A percentile compares a stretch with the other conserved stretches of the same genome.
phyloP scores from a whole-genome alignment of 306 rosid species.

The cucumber (Cucumis sativus) region Cucumber_9930_V3 NC_026657.2:17373001-17373500 shows the following conservation, averaged over 20 bases:
- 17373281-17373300: not conserved
- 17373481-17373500: too few species aligned
- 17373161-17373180: constrained; percentile 69
- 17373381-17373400: not conserved
- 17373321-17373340: not conserved
- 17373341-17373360: not conserved
- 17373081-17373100: constrained; percentile 51
- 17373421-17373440: too few species aligned
- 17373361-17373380: not conserved
- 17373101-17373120: constrained; percentile 71
- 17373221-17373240: not conserved
- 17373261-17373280: not conserved
- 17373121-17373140: constrained; percentile 40
- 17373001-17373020: constrained; percentile 73
- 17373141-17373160: constrained; percentile 50
- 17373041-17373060: constrained; percentile 36
- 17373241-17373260: not conserved
- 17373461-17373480: too few species aligned
- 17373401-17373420: too few species aligned
- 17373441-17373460: too few species aligned
- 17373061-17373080: constrained; percentile 25
- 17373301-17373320: not conserved
- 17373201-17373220: not conserved
- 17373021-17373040: constrained; percentile 46
- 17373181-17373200: constrained; percentile 27